These are phyloP conservation scores for Neurospora sp. DNA, from an alignment of 495 filamentous ascomycete species.

Conservation along the genomic window DNA sequence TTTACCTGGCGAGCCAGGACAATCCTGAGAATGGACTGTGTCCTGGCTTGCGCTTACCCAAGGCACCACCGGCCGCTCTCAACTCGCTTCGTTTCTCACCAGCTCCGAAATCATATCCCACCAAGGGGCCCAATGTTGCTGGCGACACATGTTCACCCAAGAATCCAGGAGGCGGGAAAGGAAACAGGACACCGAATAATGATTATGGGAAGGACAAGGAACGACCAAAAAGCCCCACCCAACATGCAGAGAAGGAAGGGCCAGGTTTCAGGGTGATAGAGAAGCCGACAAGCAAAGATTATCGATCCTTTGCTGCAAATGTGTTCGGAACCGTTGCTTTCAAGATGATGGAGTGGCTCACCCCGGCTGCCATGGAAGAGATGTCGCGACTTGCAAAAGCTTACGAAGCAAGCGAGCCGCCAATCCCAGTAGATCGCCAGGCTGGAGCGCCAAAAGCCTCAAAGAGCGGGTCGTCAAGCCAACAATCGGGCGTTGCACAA, in stretches of 20 bases:
- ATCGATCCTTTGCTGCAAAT: constrained; percentile 75
- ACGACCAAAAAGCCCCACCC: background rate
- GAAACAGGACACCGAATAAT: background rate
- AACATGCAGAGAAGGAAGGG: constrained; percentile 6
- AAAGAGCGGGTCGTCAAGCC: background rate
- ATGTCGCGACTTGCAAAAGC: constrained; percentile 23
- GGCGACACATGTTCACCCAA: constrained; percentile 3
- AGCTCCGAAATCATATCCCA: constrained; percentile 13
- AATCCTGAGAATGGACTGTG: constrained; percentile 69
- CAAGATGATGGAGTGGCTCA: constrained; percentile 73
- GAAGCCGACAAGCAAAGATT: constrained; percentile 55
- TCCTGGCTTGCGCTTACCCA: constrained; percentile 35
- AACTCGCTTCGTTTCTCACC: constrained; percentile 28
- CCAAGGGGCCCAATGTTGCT: constrained; percentile 1
- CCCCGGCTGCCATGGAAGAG: constrained; percentile 40
- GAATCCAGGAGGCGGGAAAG: background rate
- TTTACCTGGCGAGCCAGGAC: constrained; percentile 68
- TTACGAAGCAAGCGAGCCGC: constrained; percentile 3
- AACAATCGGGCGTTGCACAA: background rate
- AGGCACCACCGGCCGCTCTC: constrained; percentile 27
- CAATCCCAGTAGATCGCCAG: background rate
- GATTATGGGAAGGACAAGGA: background rate
- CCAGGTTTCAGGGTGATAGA: constrained; percentile 26
- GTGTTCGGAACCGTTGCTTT: constrained; percentile 69
- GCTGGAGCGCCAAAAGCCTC: background rate